These are phyloP conservation scores for Exidia glandulosa DNA, from an alignment of 768 basidiomycete genomes.

Conservation along the genomic window DNA sequence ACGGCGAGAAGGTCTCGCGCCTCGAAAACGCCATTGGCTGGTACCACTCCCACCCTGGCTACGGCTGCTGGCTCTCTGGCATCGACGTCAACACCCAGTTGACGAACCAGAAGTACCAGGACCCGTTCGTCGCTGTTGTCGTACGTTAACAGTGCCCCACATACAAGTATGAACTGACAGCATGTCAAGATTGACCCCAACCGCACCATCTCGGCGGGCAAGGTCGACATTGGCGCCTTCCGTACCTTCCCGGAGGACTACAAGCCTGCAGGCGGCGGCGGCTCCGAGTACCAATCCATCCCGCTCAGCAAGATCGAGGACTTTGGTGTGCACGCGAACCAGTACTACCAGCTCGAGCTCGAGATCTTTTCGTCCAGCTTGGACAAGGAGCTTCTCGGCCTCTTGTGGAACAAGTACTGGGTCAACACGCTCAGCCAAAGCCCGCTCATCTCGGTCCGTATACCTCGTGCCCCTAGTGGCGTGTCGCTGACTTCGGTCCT, in stretches of 20 bases:
- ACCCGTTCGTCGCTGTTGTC: conserved; percentile 4
- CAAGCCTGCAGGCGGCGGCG: conserved; percentile 54
- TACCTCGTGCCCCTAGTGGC: not conserved
- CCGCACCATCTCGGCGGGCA: conserved; percentile 88
- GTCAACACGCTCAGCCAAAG: conserved; percentile 93
- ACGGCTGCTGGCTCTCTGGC: conserved; percentile 98
- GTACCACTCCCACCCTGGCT: conserved; percentile 99
- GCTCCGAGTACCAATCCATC: conserved; percentile 91
- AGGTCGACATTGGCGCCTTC: conserved; percentile 99
- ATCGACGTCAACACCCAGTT: conserved; percentile 95
- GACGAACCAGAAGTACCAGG: conserved; percentile 36
- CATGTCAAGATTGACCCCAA: conserved; percentile 92
- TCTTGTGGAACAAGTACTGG: conserved; percentile 99
- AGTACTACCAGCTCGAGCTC: conserved; percentile 91
- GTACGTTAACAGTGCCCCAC: not conserved
- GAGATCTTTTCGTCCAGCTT: conserved; percentile 89
- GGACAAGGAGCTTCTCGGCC: conserved; percentile 76
- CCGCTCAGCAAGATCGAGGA: conserved; percentile 97
- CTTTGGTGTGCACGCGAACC: conserved; percentile 95
- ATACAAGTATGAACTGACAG: conserved; percentile 5
- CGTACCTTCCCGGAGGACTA: conserved; percentile 95
- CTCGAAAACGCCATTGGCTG: conserved; percentile 98
- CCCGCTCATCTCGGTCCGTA: conserved; percentile 75
- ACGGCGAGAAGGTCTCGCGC: conserved; percentile 27
- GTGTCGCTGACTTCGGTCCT: not conserved